These are phyloP conservation scores for Skeletonema marinoi DNA, from an alignment of 108 stramenopile genomes.

Conservation along the genomic window DNA sequence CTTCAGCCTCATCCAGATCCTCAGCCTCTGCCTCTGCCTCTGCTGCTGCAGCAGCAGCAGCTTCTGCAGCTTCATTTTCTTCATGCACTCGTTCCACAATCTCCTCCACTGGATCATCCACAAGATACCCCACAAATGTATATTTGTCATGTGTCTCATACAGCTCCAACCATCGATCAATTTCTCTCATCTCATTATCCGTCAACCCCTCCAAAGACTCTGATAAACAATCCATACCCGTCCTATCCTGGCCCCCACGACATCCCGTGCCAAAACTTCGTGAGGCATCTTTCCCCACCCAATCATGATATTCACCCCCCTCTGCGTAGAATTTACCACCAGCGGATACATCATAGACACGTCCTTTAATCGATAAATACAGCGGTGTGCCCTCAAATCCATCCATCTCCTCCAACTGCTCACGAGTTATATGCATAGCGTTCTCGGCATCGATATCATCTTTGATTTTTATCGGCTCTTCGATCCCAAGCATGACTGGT, in stretches of 20 bases:
- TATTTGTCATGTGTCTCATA: slow-evolving; percentile 86
- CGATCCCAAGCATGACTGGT: slow-evolving; percentile 54
- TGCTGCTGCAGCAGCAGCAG: not conserved
- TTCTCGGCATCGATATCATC: slow-evolving; percentile 45
- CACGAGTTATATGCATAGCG: slow-evolving; percentile 58
- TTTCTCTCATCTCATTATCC: slow-evolving; percentile 64
- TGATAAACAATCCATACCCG: slow-evolving; percentile 44
- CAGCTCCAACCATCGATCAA: slow-evolving; percentile 73
- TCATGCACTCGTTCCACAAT: slow-evolving; percentile 34
- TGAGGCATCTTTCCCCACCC: slow-evolving; percentile 80
- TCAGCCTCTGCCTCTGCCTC: not conserved
- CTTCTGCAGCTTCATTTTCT: slow-evolving; percentile 8
- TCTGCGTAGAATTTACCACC: slow-evolving; percentile 74
- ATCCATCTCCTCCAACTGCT: slow-evolving; percentile 65
- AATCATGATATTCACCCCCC: slow-evolving; percentile 62
- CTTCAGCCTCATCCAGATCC: not conserved
- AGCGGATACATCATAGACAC: slow-evolving; percentile 77
- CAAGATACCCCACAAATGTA: slow-evolving; percentile 61
- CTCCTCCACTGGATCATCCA: slow-evolving; percentile 43
- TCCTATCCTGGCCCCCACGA: slow-evolving; percentile 51
- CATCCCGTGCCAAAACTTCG: slow-evolving; percentile 74
- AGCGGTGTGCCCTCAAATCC: slow-evolving; percentile 63
- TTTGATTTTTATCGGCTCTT: slow-evolving; percentile 45
- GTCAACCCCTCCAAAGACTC: slow-evolving; percentile 54
- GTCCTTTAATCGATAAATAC: slow-evolving; percentile 64